Evolutionary conservation across 2,329 filamentous ascomycete genomes (phyloP), one percentile per base, ranked within the genome.

Genomic region (Sphaerulina vaccinii): DNA sequence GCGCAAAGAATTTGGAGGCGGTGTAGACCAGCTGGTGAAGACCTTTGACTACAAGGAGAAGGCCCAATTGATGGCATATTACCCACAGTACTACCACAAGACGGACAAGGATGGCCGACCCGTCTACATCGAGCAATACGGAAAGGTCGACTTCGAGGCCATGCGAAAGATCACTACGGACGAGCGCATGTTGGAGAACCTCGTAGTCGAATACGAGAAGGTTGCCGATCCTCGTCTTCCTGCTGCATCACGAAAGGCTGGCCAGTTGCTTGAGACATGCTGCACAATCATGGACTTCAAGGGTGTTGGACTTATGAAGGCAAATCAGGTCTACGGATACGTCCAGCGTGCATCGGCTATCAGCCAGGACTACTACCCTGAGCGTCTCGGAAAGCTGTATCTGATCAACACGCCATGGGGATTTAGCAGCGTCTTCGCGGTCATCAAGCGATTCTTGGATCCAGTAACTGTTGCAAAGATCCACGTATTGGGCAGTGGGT

Each of bases 61-160:
- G 73, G 70, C 81, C 49, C 71, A 92, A 69, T 82, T 99, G 53
- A 88, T 88, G 73, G 78, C 92, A 74, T 96, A 88, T 79, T 99
- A 99, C 76, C 90, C 90, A 41, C 93, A 99, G 76, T 99, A 93
- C 79, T 99, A 99, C 78, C 93, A 99, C 82, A 96, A 96, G 79
- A 92, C 85, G 10, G 89, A 93, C 75, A 90, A 90, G 71, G 93
- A 97, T 76, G 93, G 93, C 63, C 88, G 93, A 63, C 93, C 93
- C 46, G 84, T 97, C 61, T 99, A 99, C 79, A 96, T 97, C 68
- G 93, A 99, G 75, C 87, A 93, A 70, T 81, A 96, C 51, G 93
- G 93, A 71, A 90, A 90, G 64, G 93, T 97, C 72, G 88, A 99
- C 75, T 79, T 99, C 62, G 84, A 75, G 49, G 86, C 86, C 69